Conservation (phyloP, 1,284 basidiomycete genomes). For the Cryptococcus neoformans region DNA sequence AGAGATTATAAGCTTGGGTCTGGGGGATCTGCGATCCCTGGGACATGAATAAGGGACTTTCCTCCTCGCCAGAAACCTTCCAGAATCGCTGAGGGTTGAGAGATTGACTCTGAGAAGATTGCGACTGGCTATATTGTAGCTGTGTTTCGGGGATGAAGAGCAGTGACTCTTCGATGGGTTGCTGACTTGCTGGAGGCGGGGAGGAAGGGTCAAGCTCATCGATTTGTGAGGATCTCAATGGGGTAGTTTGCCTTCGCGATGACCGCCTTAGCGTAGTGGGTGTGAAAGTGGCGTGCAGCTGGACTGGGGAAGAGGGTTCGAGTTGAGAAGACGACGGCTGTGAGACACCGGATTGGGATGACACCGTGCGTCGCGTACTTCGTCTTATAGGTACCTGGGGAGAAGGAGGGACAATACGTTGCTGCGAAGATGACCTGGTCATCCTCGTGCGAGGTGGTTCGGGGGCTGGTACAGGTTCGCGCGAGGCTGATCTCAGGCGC, state of each 20-base stretch:
- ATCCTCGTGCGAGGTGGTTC: constrained; percentile 4
- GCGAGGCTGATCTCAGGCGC: constrained; percentile 13
- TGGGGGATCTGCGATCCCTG: constrained; percentile 23
- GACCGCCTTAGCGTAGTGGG: background rate
- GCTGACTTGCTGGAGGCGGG: background rate
- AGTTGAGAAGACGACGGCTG: background rate
- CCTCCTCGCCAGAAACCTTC: background rate
- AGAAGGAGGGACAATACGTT: constrained; percentile 2
- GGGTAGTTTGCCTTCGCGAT: constrained; percentile 2
- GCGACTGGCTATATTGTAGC: background rate
- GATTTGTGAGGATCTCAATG: background rate
- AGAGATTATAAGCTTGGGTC: constrained; percentile 28
- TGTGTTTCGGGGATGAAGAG: constrained; percentile 12
- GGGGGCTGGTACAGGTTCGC: constrained; percentile 6
- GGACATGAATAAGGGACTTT: constrained; percentile 27
- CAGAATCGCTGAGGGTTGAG: background rate
- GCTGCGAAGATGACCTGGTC: constrained; percentile 1
- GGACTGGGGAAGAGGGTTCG: background rate
- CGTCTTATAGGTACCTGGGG: constrained; percentile 2
- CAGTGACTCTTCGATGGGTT: background rate
- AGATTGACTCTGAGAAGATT: constrained; percentile 12
- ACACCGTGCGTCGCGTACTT: constrained; percentile 1
- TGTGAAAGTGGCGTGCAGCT: background rate
- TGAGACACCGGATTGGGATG: constrained; percentile 6
- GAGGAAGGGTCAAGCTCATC: constrained; percentile 6